These are phyloP conservation scores for Pulveroboletus ravenelii DNA, from an alignment of 768 basidiomycete genomes.

Conservation along the genomic window DNA sequence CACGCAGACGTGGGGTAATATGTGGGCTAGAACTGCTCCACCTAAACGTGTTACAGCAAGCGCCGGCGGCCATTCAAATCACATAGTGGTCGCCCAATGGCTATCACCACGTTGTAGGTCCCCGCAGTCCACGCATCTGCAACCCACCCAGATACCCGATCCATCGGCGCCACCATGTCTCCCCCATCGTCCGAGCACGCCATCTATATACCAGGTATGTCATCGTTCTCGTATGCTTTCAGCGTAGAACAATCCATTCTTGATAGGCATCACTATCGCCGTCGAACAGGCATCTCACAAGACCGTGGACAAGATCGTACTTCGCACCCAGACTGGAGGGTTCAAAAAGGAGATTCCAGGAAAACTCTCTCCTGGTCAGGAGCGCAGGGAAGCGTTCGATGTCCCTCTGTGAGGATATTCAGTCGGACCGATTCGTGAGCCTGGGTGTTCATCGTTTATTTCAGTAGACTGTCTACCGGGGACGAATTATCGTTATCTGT, in stretches of 20 bases:
- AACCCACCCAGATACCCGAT: too few relatives aligned
- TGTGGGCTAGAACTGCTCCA: neutral
- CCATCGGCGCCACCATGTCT: neutral
- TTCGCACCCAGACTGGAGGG: neutral
- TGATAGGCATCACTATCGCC: neutral
- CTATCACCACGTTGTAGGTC: too few relatives aligned
- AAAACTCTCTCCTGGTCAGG: neutral
- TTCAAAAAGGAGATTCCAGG: neutral
- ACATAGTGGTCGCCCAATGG: too few relatives aligned
- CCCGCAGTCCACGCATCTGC: neutral
- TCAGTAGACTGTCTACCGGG: neutral
- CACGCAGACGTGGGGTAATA: too few relatives aligned
- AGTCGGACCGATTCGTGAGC: neutral
- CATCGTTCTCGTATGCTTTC: neutral
- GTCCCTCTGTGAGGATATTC: neutral
- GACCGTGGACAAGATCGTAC: neutral
- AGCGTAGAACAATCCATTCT: too few relatives aligned
- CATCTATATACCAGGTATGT: neutral
- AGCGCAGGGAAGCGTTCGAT: neutral
- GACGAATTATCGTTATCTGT: neutral
- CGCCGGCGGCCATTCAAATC: neutral
- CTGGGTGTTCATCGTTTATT: neutral
- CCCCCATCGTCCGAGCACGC: too few relatives aligned
- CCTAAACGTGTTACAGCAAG: neutral
- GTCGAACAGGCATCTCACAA: neutral